Conservation (phyloP, 108 stramenopile genomes). For the Mayamaea pseudoterrestris region DNA sequence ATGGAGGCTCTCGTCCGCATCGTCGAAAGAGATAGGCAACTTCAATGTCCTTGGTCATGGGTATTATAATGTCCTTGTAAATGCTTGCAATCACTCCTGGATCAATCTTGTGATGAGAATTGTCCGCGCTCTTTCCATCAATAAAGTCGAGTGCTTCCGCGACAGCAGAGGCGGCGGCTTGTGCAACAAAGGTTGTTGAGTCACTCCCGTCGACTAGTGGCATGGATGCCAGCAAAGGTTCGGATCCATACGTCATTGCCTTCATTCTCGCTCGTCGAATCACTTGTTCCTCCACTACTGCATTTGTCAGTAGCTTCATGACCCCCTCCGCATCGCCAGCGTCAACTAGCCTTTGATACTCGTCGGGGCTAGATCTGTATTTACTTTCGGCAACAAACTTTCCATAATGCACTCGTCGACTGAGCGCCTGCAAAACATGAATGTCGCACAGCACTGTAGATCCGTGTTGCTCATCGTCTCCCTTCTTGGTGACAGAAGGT, state of each 20-base stretch:
- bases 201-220: conserved; percentile 26
- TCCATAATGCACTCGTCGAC: conserved; percentile 90
- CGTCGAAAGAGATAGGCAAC: conserved; percentile 91
- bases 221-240: conserved; percentile 50
- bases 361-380: conserved; percentile 75
- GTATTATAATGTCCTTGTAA: conserved; percentile 92
- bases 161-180: conserved; percentile 67
- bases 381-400: conserved; percentile 98
- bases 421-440: conserved; percentile 81
- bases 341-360: conserved; percentile 77
- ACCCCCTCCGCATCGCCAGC: conserved; percentile 91
- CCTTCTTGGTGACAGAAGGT: conserved; percentile 51
- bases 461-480: conserved; percentile 97
- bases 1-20: conserved; percentile 69
- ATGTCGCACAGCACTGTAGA: conserved; percentile 83
- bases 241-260: conserved; percentile 89
- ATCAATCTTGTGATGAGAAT: conserved; percentile 67
- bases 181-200: conserved; percentile 45
- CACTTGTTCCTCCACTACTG: conserved; percentile 88
- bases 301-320: conserved; percentile 89
- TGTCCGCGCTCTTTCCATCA: conserved; percentile 13
- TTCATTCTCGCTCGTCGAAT: conserved; percentile 82
- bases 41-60: conserved; percentile 96
- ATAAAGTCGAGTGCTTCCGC: conserved; percentile 64
- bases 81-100: conserved; percentile 84